Evolutionary conservation across 2,329 filamentous ascomycete genomes (phyloP).

Genomic region (Aspergillus novofumigatus): DNA sequence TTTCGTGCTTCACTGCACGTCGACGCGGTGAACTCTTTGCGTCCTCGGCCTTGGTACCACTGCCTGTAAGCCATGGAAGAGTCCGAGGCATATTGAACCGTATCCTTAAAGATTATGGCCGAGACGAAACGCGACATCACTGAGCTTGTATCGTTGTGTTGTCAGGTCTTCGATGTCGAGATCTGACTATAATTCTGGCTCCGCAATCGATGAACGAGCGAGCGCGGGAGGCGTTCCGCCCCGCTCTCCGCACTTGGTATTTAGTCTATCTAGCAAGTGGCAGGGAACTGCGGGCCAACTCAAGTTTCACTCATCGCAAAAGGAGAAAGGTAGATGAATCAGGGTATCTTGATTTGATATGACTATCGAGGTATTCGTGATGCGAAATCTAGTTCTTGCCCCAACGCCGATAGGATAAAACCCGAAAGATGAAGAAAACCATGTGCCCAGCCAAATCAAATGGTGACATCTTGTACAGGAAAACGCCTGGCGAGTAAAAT

Average conservation of each 20-base stretch:
- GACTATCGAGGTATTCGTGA: background rate
- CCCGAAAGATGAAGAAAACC: background rate
- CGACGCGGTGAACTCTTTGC: conserved; percentile 18
- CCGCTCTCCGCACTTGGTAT: conserved; percentile 9
- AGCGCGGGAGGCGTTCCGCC: conserved; percentile 10
- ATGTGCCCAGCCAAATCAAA: background rate
- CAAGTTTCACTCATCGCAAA: background rate
- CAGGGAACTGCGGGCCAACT: background rate
- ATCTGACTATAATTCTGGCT: background rate
- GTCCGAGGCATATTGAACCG: conserved; percentile 39
- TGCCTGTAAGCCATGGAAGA: conserved; percentile 42
- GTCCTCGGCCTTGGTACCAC: conserved; percentile 9
- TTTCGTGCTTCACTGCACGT: conserved; percentile 15
- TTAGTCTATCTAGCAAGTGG: background rate
- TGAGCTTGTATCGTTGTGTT: background rate
- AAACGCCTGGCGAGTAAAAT: background rate
- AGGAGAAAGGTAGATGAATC: background rate
- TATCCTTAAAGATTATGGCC: background rate
- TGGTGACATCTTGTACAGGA: background rate
- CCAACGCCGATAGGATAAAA: background rate
- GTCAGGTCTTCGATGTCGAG: background rate
- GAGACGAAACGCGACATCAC: background rate
- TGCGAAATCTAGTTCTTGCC: background rate
- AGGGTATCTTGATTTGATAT: background rate
- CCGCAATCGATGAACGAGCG: conserved; percentile 4